These are phyloP conservation scores for Auxenochlorella pyrenoidosa DNA, from an alignment of 139 green algal species.

Conservation along the genomic window DNA sequence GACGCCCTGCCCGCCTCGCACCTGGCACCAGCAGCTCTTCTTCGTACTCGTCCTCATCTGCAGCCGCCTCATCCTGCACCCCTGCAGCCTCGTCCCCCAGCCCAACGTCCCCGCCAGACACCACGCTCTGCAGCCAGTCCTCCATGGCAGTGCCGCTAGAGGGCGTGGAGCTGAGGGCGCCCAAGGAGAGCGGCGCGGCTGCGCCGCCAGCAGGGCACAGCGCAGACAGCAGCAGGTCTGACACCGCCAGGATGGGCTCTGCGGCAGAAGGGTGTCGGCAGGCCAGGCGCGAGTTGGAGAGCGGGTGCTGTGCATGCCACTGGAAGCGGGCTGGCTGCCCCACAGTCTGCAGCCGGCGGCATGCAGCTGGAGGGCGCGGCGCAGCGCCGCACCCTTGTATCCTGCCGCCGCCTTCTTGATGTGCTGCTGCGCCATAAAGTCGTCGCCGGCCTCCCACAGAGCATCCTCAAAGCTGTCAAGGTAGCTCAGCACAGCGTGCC, in stretches of 20 bases:
- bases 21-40: conserved; percentile 29
- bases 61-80: neutral
- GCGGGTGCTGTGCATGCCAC: too few relatives aligned
- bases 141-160: conserved; percentile 33
- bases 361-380: neutral
- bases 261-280: neutral
- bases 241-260: conserved; percentile 16
- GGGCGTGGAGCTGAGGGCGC: neutral
- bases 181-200: neutral
- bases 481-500: conserved; percentile 44
- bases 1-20: neutral
- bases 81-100: neutral
- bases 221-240: conserved; percentile 23
- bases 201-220: conserved; percentile 5
- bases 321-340: neutral
- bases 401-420: neutral
- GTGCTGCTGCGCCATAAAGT: neutral
- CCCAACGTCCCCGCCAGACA: conserved; percentile 16
- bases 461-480: conserved; percentile 20
- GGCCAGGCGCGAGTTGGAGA: neutral
- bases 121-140: conserved; percentile 36
- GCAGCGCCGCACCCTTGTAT: conserved; percentile 1
- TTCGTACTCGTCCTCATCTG: neutral
- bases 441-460: conserved; percentile 15
- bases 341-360: too few relatives aligned